Percentiles rank a stretch among this genome's conserved stretches.
Conservation (phyloP, 139 green algal species). For the Tetraselmis striata region DNA sequence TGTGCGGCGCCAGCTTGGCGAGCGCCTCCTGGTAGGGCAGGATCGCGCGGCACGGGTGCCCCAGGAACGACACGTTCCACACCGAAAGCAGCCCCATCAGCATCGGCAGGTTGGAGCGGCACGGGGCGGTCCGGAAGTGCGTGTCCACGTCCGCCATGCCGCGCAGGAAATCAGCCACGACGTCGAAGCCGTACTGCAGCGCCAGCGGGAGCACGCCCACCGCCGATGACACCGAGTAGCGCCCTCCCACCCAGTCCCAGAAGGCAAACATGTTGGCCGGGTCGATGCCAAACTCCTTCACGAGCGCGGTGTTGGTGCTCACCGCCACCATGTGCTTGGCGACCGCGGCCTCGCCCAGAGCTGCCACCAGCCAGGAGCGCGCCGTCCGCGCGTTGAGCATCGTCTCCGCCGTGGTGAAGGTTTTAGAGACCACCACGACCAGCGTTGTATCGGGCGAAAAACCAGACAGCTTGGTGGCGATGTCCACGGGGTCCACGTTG, state of each 20-base stretch:
- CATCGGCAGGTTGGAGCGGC: constrained; percentile 91
- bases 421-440: constrained; percentile 96
- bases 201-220: constrained; percentile 92
- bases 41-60: constrained; percentile 83
- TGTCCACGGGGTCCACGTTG: constrained; percentile 98
- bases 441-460: constrained; percentile 80
- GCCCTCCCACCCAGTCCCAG: constrained; percentile 94
- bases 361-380: constrained; percentile 71
- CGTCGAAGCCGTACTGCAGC: constrained; percentile 94
- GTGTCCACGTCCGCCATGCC: constrained; percentile 76
- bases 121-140: constrained; percentile 83
- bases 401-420: constrained; percentile 99
- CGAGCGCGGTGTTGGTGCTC: constrained; percentile 96
- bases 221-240: constrained; percentile 94
- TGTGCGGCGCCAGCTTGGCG: constrained; percentile 93
- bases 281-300: constrained; percentile 98
- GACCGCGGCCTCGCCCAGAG: constrained; percentile 73
- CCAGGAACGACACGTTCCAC: constrained; percentile 97
- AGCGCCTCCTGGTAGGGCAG: constrained; percentile 96
- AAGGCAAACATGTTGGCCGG: constrained; percentile 97
- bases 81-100: constrained; percentile 85
- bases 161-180: constrained; percentile 77
- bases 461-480: constrained; percentile 41
- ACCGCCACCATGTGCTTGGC: constrained; percentile 99
- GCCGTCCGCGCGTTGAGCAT: constrained; percentile 98